These are phyloP conservation scores for Aspergillus transmontanensis DNA, from an alignment of 2,329 filamentous ascomycete species.

Conservation along the genomic window DNA sequence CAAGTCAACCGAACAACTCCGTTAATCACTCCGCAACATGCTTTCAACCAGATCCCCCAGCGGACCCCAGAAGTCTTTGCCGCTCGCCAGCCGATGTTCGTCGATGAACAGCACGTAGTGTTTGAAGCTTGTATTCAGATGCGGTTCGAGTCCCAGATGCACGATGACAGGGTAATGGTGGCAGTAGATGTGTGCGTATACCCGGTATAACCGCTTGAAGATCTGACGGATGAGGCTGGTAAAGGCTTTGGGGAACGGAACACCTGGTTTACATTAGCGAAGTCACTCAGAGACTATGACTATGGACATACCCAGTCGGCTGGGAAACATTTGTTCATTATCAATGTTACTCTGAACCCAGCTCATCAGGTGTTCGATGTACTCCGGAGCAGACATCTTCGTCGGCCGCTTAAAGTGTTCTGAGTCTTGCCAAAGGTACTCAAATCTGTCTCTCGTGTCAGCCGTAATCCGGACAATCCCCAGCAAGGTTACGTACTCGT, in stretches of 20 bases:
- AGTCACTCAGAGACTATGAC: background rate
- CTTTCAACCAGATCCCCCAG: slow-evolving; percentile 94
- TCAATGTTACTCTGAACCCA: slow-evolving; percentile 97
- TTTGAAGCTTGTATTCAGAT: slow-evolving; percentile 99
- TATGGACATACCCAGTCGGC: slow-evolving; percentile 69
- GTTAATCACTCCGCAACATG: slow-evolving; percentile 89
- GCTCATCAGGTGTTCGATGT: slow-evolving; percentile 95
- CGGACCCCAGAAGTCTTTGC: slow-evolving; percentile 96
- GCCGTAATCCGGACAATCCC: slow-evolving; percentile 13
- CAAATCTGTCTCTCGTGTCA: slow-evolving; percentile 64
- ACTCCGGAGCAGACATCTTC: slow-evolving; percentile 95
- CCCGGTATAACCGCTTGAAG: slow-evolving; percentile 98
- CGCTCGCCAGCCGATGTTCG: slow-evolving; percentile 88
- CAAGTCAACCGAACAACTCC: background rate
- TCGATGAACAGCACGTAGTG: slow-evolving; percentile 99
- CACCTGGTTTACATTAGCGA: slow-evolving; percentile 55
- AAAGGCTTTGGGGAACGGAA: slow-evolving; percentile 93
- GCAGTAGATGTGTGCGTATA: slow-evolving; percentile 99
- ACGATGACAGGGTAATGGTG: slow-evolving; percentile 98
- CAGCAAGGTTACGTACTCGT: slow-evolving; percentile 66
- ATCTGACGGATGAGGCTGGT: slow-evolving; percentile 86
- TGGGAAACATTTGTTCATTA: slow-evolving; percentile 94
- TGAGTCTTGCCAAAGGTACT: slow-evolving; percentile 98
- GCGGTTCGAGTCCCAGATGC: slow-evolving; percentile 91
- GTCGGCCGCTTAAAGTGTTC: slow-evolving; percentile 94